phyloP scores from a whole-genome alignment of 306 rosid genomes.

The Prunus mongolica region DNA sequence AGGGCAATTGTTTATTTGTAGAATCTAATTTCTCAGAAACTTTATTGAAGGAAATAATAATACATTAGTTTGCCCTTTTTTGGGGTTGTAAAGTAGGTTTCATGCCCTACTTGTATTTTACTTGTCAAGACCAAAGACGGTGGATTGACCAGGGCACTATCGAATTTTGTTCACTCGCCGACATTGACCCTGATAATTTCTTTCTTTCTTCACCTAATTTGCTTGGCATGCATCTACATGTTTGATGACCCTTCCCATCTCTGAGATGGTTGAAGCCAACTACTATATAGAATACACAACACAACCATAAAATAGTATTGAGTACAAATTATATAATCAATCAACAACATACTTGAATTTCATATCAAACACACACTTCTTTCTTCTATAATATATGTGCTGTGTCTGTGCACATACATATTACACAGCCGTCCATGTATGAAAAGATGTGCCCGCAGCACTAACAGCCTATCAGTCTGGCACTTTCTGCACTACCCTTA shows the following conservation, averaged over 20 bases:
- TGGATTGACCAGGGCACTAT: conserved; percentile 39
- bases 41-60: no score
- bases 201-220: conserved; percentile 30
- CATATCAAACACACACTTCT: neutral
- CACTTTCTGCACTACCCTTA: no score
- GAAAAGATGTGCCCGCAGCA: neutral
- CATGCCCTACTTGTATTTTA: no score
- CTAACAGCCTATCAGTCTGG: neutral
- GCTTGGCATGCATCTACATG: neutral
- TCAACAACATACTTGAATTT: neutral
- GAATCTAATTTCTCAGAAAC: neutral
- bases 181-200: conserved; percentile 26
- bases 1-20: neutral
- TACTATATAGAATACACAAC: neutral
- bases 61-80: no score
- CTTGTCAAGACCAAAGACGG: neutral
- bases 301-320: neutral
- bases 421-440: neutral
- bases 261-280: conserved; percentile 11
- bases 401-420: neutral
- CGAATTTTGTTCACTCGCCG: conserved; percentile 24
- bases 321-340: neutral
- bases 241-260: conserved; percentile 9
- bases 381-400: neutral
- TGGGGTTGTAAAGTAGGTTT: no score